These are phyloP conservation scores for Hibiscus syriacus DNA, from an alignment of 345 rosid species.

Conservation along the genomic window DNA sequence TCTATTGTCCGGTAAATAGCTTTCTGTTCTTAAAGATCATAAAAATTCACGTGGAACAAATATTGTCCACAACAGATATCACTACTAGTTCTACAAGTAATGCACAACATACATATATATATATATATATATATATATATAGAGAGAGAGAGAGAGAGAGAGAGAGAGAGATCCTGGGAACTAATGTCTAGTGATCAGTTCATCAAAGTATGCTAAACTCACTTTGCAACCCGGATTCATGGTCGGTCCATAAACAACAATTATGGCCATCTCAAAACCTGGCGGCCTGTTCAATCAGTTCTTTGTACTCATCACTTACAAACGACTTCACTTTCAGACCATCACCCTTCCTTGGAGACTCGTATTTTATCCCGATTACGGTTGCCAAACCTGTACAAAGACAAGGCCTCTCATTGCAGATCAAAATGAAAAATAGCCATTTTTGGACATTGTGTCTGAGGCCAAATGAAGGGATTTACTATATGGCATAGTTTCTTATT, in stretches of 20 bases:
- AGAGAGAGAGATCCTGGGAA: not conserved
- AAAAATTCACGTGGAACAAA: not conserved
- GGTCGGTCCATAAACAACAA: not conserved
- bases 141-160: not conserved
- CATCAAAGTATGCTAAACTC: not conserved
- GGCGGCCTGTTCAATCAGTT: constrained; percentile 54
- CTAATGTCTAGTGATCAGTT: not conserved
- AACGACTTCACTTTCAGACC: constrained; percentile 71
- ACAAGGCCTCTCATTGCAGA: not conserved
- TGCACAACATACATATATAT: not conserved
- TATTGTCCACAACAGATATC: not conserved
- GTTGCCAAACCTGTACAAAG: constrained; percentile 59
- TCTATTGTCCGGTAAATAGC: not conserved
- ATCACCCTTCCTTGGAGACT: constrained; percentile 38
- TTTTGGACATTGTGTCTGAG: not conserved
- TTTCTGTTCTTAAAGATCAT: not conserved
- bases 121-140: too few relatives aligned
- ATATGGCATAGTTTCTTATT: too few relatives aligned
- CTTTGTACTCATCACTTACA: constrained; percentile 53
- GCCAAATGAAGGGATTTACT: too few relatives aligned
- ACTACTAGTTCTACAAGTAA: not conserved
- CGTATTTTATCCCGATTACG: constrained; percentile 71
- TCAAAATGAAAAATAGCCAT: not conserved
- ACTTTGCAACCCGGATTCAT: not conserved
- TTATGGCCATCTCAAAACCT: not conserved